These are phyloP conservation scores for Solanum appendiculatum DNA, from an alignment of 257 asterid genomes.

Conservation along the genomic window DNA sequence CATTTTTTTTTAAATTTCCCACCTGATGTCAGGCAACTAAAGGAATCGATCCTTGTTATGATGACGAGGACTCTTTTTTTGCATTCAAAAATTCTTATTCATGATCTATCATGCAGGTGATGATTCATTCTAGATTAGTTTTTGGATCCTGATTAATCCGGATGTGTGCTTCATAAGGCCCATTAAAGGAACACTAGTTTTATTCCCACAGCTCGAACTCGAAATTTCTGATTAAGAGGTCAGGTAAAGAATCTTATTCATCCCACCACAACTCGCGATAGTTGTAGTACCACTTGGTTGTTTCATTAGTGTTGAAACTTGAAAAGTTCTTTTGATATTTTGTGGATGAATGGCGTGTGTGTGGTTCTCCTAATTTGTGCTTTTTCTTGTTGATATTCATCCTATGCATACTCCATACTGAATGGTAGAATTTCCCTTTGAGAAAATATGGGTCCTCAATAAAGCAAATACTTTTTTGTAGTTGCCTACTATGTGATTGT, in stretches of 20 bases:
- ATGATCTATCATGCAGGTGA: not conserved
- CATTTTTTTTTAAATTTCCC: not conserved
- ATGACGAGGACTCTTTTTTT: not conserved
- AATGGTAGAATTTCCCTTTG: not conserved
- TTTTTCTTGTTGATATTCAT: not conserved
- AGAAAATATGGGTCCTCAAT: not conserved
- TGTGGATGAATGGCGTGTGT: not conserved
- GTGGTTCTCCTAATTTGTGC: not conserved
- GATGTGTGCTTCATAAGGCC: not conserved
- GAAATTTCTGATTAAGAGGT: fast-evolving
- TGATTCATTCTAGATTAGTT: not conserved
- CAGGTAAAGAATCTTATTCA: not conserved
- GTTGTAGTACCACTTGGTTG: not conserved
- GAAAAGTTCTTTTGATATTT: not conserved
- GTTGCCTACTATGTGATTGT: not conserved
- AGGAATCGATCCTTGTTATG: not conserved
- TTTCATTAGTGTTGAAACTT: not conserved
- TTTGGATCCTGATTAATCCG: not conserved
- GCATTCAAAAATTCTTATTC: not conserved
- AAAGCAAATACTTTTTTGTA: not conserved
- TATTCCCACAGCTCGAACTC: not conserved
- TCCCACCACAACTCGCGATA: not conserved
- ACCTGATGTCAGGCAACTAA: not conserved
- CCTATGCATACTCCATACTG: not conserved
- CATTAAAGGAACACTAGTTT: not conserved